These are phyloP conservation scores for Fusarium pseudoanthophilum DNA, from an alignment of 2,329 filamentous ascomycete species.

Conservation along the genomic window DNA sequence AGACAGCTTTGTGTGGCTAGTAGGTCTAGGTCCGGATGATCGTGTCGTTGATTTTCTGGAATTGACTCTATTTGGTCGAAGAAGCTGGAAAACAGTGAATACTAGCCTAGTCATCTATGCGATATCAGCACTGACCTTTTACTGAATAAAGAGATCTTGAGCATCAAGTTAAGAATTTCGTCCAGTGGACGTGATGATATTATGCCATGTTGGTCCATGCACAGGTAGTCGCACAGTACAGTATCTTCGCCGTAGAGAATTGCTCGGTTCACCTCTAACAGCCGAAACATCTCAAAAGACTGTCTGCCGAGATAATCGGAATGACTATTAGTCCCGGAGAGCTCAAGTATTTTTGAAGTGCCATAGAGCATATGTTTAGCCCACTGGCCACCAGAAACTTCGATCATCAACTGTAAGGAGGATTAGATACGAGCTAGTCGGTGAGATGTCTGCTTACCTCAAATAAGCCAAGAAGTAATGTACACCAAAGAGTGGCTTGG, in stretches of 20 bases:
- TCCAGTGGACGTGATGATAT: not conserved
- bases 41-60: not conserved
- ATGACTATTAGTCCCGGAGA: not conserved
- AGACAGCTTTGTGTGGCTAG: slow-evolving; percentile 21
- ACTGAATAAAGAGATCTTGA: slow-evolving; percentile 34
- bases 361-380: slow-evolving; percentile 45
- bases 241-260: slow-evolving; percentile 42
- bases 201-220: not conserved
- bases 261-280: slow-evolving; percentile 40
- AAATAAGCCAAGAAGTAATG: slow-evolving; percentile 44
- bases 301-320: not conserved
- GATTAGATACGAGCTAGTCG: not conserved
- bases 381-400: slow-evolving; percentile 41
- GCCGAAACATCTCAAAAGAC: slow-evolving; percentile 36
- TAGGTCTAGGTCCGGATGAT: not conserved
- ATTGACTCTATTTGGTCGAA: slow-evolving; percentile 32
- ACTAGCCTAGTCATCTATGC: accelerated
- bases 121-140: not conserved
- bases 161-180: slow-evolving; percentile 10
- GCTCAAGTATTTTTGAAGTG: slow-evolving; percentile 38
- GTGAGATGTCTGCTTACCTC: slow-evolving; percentile 29
- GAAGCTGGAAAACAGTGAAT: slow-evolving; percentile 14
- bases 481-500: slow-evolving; percentile 41
- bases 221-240: slow-evolving; percentile 12
- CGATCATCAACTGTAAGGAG: slow-evolving; percentile 38